Percentiles rank a stretch among this genome's conserved stretches.
These are phyloP conservation scores for Leishmania aethiopica DNA, from an alignment of 208 protist genomes.

Conservation along the genomic window DNA sequence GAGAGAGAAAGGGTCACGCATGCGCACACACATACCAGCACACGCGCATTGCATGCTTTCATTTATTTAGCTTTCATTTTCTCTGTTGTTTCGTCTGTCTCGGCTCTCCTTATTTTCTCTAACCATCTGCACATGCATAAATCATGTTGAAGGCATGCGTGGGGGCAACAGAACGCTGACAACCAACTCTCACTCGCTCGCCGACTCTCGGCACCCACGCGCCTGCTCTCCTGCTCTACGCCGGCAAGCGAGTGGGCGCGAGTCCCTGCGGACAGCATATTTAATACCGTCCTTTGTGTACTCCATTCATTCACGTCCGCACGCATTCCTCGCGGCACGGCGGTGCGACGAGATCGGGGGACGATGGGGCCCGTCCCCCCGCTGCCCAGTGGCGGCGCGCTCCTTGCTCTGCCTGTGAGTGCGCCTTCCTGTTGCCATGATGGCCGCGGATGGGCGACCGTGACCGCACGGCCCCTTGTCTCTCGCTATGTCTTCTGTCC, in stretches of 20 bases:
- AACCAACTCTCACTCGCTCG: background rate
- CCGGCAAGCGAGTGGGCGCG: background rate
- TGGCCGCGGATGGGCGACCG: background rate
- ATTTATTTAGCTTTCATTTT: too few relatives aligned
- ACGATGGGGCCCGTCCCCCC: background rate
- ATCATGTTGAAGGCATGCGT: too few relatives aligned
- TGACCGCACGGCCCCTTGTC: background rate
- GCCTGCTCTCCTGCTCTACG: background rate
- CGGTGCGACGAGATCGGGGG: background rate
- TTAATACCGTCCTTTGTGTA: background rate
- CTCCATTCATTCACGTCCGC: background rate
- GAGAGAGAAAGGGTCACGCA: too few relatives aligned
- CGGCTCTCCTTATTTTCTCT: too few relatives aligned
- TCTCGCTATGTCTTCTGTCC: background rate
- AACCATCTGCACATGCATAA: too few relatives aligned
- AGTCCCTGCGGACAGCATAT: background rate
- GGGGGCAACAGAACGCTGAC: background rate
- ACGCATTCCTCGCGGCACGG: background rate
- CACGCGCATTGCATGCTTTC: too few relatives aligned
- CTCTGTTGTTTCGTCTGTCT: too few relatives aligned
- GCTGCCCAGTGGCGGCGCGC: background rate
- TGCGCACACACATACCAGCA: too few relatives aligned
- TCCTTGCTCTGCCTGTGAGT: background rate
- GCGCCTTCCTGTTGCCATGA: background rate
- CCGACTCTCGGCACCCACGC: background rate